Conservation (phyloP, 805 yeast species). For the Kuraishia piskuri region DNA sequence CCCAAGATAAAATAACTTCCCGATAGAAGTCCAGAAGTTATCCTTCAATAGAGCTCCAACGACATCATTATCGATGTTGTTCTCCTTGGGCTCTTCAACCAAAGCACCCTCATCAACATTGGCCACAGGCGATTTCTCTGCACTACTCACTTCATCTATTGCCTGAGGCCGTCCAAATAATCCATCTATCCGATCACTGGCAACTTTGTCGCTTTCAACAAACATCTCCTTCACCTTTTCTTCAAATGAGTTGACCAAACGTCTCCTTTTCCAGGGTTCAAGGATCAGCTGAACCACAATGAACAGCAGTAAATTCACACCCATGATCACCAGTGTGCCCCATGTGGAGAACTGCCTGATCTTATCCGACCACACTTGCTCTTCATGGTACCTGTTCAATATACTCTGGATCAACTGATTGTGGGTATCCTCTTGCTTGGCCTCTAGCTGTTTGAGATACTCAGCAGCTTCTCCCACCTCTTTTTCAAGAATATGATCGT, state of each 20-base stretch:
- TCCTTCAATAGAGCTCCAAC: background rate
- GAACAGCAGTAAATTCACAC: slow-evolving; percentile 71
- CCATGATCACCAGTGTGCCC: slow-evolving; percentile 92
- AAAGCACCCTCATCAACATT: no score
- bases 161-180: background rate
- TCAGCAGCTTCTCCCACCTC: slow-evolving; percentile 43
- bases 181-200: background rate
- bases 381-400: slow-evolving; percentile 87
- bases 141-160: no score
- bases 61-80: no score
- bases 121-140: no score
- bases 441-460: slow-evolving; percentile 46
- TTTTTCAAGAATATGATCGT: slow-evolving; percentile 68
- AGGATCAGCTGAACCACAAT: slow-evolving; percentile 75
- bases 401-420: slow-evolving; percentile 66
- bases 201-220: slow-evolving; percentile 17
- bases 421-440: slow-evolving; percentile 58
- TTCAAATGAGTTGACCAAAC: slow-evolving; percentile 79
- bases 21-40: background rate
- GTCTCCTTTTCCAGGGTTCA: slow-evolving; percentile 89
- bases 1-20: background rate
- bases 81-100: no score
- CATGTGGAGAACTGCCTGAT: slow-evolving; percentile 91
- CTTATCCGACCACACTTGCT: slow-evolving; percentile 96
- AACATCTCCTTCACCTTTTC: slow-evolving; percentile 57